phyloP scores from a whole-genome alignment of 768 basidiomycete genomes.

The Boletus rubroflammeus region DNA sequence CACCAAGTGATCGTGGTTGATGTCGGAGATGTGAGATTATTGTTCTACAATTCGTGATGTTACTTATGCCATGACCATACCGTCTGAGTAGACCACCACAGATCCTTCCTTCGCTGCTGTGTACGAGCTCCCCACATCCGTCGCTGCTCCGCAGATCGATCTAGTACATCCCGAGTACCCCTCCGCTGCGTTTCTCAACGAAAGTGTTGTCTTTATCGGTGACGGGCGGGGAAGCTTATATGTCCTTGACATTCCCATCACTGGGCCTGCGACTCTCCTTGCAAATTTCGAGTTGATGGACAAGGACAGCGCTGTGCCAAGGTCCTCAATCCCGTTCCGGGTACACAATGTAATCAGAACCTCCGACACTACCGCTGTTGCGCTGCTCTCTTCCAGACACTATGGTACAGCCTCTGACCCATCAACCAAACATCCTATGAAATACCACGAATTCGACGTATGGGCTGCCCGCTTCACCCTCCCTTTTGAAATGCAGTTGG shows the following conservation, averaged over 20 bases:
- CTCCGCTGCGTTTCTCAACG: slow-evolving; percentile 55
- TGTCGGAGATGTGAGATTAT: slow-evolving; percentile 51
- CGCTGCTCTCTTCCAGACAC: slow-evolving; percentile 58
- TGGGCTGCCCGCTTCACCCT: slow-evolving; percentile 57
- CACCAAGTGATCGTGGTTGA: slow-evolving; percentile 59
- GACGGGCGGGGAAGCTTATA: slow-evolving; percentile 74
- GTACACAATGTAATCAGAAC: slow-evolving; percentile 33
- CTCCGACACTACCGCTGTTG: slow-evolving; percentile 40
- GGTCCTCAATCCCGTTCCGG: slow-evolving; percentile 37
- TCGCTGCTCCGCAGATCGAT: slow-evolving; percentile 40
- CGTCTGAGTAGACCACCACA: slow-evolving; percentile 46
- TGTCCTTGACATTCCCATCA: slow-evolving; percentile 44
- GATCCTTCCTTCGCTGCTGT: slow-evolving; percentile 52
- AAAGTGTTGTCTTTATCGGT: slow-evolving; percentile 49
- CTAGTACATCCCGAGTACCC: slow-evolving; percentile 67
- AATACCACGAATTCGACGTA: slow-evolving; percentile 55
- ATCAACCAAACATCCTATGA: slow-evolving; percentile 18
- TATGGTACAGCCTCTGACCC: slow-evolving; percentile 32
- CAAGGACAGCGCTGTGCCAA: slow-evolving; percentile 19
- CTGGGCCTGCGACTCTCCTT: slow-evolving; percentile 42
- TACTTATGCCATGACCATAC: slow-evolving; percentile 9
- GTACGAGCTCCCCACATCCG: slow-evolving; percentile 56
- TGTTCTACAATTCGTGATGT: background rate
- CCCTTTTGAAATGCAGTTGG: slow-evolving; percentile 32
- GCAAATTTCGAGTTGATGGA: slow-evolving; percentile 48